A percentile compares a stretch with the other conserved stretches of the same genome.
Evolutionary conservation across 163 green algal species (phyloP).

Genomic region (Scenedesmus sp.): DNA sequence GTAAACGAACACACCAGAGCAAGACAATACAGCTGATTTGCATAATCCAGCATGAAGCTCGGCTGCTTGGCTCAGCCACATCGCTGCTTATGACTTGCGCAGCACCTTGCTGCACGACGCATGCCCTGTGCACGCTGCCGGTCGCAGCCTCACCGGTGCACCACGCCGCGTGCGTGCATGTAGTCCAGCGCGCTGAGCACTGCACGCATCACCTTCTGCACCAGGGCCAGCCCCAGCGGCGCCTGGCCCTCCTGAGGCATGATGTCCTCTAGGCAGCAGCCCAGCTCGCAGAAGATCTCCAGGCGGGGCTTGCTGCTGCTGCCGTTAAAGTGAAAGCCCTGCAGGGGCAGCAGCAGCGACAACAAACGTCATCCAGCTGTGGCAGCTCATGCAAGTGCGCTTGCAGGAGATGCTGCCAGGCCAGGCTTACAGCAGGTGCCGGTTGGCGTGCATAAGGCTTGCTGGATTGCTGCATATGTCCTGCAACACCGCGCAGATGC

Average conservation of each 20-base stretch:
- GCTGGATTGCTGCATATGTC: too few relatives aligned
- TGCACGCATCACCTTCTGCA: slow-evolving; percentile 24
- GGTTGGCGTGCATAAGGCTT: too few relatives aligned
- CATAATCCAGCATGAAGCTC: too few relatives aligned
- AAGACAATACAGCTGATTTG: too few relatives aligned
- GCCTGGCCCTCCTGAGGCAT: slow-evolving; percentile 4
- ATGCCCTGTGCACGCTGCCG: background rate
- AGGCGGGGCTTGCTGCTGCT: background rate
- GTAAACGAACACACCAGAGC: too few relatives aligned
- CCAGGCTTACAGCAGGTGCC: background rate
- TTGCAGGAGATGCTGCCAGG: background rate
- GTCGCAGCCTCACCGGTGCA: slow-evolving; percentile 7
- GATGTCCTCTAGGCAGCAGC: slow-evolving; percentile 29
- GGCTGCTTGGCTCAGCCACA: too few relatives aligned
- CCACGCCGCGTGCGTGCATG: slow-evolving; percentile 17
- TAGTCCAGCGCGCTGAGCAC: slow-evolving; percentile 14
- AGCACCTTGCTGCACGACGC: too few relatives aligned
- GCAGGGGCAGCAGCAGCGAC: background rate
- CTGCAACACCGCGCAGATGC: too few relatives aligned
- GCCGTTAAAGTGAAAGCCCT: slow-evolving; percentile 31
- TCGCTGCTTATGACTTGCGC: background rate
- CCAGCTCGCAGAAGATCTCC: slow-evolving; percentile 43
- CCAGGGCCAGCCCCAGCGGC: slow-evolving; percentile 2
- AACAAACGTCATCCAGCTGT: too few relatives aligned
- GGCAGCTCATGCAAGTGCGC: background rate